Percentiles rank a stretch among this genome's conserved stretches.
phyloP scores from a whole-genome alignment of 306 rosid genomes.

The Cyamopsis tetragonoloba region DNA sequence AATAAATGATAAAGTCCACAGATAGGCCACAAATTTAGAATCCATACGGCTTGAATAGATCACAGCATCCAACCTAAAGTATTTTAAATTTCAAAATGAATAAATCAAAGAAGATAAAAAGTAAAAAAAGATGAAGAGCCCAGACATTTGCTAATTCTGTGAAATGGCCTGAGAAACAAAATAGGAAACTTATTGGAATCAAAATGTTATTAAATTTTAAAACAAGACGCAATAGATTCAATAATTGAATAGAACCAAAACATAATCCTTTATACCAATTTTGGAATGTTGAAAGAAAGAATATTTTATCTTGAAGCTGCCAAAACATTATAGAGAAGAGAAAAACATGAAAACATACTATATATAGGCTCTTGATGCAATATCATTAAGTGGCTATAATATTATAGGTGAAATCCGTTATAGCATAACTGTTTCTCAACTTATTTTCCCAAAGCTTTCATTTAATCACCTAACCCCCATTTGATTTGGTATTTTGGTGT shows the following conservation, averaged over 20 bases:
- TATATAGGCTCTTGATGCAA: not conserved
- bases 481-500: not conserved
- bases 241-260: not conserved
- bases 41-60: not conserved
- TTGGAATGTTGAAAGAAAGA: not conserved
- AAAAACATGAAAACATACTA: not conserved
- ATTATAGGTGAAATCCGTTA: not conserved
- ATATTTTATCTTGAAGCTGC: not conserved
- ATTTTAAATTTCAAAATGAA: not conserved
- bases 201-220: constrained; percentile 3
- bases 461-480: not conserved
- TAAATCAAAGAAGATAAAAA: not conserved
- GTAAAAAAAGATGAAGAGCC: not conserved
- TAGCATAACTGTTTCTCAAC: not conserved
- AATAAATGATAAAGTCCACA: not conserved
- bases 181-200: not conserved
- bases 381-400: not conserved
- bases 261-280: not conserved
- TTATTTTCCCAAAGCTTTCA: not conserved
- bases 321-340: not conserved
- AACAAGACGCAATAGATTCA: constrained; percentile 10
- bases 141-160: not conserved
- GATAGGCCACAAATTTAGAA: too few species aligned
- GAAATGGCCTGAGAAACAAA: constrained; percentile 4
- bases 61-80: not conserved